Base-by-base conservation (phyloP, 345 rosid genomes). In the Balakata baccata region DNA sequence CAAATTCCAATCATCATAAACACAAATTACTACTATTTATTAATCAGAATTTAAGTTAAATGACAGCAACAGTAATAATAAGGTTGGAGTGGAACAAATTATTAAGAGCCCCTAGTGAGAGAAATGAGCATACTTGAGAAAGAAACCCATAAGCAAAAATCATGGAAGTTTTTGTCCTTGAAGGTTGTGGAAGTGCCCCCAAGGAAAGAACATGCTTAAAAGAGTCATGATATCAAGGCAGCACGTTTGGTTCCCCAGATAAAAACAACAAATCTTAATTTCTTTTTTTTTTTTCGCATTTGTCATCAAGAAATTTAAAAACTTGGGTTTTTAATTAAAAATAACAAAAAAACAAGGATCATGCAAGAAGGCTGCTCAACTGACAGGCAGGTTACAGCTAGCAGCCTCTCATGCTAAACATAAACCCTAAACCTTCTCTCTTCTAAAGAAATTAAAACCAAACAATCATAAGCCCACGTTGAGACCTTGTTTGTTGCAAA, bases 331-430 rank as follows among this genome's bases (percentile, higher is more conserved):
- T 64, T 3, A 29, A 50, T 50, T 61, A 74, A 62, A 66, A 58
- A 37, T 38, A 64, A 56, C 7, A 34, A 70, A 71, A 71, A 68
- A 71, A 70, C 50, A 79, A 74, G 68, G 86, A 84, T 93, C 97
- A 93, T 91, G 98, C 97, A 88, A 85, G 94, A 87, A 86, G 79
- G 87, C 90, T 91, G 98, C 93, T 87, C 81, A 80, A 82, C 90
- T 86, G 98, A 93, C 98, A 93, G 95, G 70, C 86, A 71, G 88
- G 82, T 84, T 88, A 88, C 98, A 93, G 97, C 98, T 91, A 88
- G 87, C 91, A 81, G 66, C 68, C 73, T 81, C 75, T 79, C 90
- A 86, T 79, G 90, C 82, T 75, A 81, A 81, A 72, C 81, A 82
- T 64, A 86, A 85, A 85, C 87, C 87, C 85, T 84, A 84, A 86